phyloP scores from a whole-genome alignment of 495 filamentous ascomycete species.

The Lasiosphaeriaceae sp. region DNA sequence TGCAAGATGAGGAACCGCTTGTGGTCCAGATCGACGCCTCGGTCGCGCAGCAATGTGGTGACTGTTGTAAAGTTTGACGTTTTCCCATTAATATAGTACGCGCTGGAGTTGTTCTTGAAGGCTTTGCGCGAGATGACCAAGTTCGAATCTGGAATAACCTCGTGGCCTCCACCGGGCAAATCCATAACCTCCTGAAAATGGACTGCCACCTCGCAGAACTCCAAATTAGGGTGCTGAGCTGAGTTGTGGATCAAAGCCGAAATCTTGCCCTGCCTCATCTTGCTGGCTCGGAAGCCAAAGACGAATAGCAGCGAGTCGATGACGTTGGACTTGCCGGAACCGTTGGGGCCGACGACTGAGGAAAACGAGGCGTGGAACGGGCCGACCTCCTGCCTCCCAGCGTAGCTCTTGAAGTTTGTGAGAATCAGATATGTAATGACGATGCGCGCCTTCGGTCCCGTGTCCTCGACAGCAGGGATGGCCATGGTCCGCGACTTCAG shows the following conservation, averaged over 20 bases:
- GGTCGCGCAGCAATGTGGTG: conserved; percentile 79
- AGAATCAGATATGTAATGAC: conserved; percentile 88
- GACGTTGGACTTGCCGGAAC: conserved; percentile 97
- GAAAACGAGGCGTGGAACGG: conserved; percentile 97
- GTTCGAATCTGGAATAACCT: conserved; percentile 75
- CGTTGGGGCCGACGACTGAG: conserved; percentile 97
- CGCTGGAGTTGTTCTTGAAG: conserved; percentile 97
- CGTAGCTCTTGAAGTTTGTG: conserved; percentile 98
- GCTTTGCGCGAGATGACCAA: conserved; percentile 86
- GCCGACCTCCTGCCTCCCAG: conserved; percentile 89
- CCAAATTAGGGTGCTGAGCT: conserved; percentile 74
- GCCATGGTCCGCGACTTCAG: conserved; percentile 76
- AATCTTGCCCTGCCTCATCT: conserved; percentile 98
- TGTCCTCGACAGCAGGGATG: conserved; percentile 62
- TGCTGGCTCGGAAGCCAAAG: conserved; percentile 96
- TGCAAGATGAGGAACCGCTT: conserved; percentile 97
- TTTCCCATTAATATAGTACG: conserved; percentile 90
- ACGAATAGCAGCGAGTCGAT: conserved; percentile 98
- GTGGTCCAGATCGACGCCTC: conserved; percentile 93
- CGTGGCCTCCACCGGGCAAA: conserved; percentile 64
- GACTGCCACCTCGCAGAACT: conserved; percentile 91
- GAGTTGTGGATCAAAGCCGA: conserved; percentile 97
- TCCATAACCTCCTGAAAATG: conserved; percentile 95
- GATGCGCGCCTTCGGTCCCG: conserved; percentile 73
- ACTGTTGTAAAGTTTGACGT: conserved; percentile 89